Evolutionary conservation across 495 filamentous ascomycete genomes (phyloP).

Genomic region (Aspergillus campestris): DNA sequence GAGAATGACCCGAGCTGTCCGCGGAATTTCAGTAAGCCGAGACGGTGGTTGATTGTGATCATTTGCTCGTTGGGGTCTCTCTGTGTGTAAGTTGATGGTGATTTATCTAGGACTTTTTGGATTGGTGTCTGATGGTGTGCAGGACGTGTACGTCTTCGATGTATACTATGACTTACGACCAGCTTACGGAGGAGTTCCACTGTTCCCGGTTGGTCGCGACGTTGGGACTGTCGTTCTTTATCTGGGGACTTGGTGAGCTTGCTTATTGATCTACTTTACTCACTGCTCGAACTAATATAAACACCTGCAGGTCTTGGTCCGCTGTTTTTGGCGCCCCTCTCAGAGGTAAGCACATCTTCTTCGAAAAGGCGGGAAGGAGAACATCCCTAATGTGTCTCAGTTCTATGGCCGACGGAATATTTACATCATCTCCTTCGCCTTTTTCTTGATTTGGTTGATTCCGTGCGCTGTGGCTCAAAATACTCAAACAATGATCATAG

Average conservation of each 20-base stretch:
- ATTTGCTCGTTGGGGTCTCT: conserved; percentile 66
- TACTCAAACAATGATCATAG: conserved; percentile 71
- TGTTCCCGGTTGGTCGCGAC: conserved; percentile 64
- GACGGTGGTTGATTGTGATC: conserved; percentile 70
- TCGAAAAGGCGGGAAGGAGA: not conserved
- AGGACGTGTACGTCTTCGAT: conserved; percentile 85
- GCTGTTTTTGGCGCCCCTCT: conserved; percentile 59
- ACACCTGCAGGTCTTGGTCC: conserved; percentile 53
- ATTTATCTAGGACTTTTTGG: not conserved
- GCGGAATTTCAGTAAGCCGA: conserved; percentile 52
- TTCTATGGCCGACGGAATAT: conserved; percentile 87
- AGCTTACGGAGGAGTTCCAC: conserved; percentile 69
- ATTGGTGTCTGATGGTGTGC: conserved; percentile 7
- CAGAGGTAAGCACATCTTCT: conserved; percentile 34
- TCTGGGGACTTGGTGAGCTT: conserved; percentile 52
- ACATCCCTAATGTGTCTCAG: conserved; percentile 37
- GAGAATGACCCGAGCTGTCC: conserved; percentile 69
- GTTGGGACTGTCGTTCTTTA: conserved; percentile 70
- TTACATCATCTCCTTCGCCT: conserved; percentile 67
- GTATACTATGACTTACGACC: conserved; percentile 80
- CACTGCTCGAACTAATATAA: conserved; percentile 14
- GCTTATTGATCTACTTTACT: conserved; percentile 1
- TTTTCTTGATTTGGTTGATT: conserved; percentile 80
- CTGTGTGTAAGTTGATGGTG: conserved; percentile 62
- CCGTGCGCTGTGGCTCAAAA: conserved; percentile 83